These are phyloP conservation scores for Russula griseocarnosa DNA, from an alignment of 768 basidiomycete genomes.

Conservation along the genomic window DNA sequence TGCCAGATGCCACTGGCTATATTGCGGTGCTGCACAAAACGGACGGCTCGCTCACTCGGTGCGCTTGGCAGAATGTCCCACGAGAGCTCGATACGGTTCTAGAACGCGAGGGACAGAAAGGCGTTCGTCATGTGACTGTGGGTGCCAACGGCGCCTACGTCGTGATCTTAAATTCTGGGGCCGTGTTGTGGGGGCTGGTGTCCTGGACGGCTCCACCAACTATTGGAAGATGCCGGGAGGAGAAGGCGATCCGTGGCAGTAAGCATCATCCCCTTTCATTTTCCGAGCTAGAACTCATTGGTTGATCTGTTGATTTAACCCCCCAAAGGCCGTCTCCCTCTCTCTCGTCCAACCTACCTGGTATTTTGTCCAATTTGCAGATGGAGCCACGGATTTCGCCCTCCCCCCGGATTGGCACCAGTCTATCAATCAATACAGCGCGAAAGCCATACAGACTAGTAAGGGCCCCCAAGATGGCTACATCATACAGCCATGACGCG, in stretches of 20 bases:
- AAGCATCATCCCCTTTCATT: not conserved
- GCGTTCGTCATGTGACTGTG: no score
- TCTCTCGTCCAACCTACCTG: conserved; percentile 6
- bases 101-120: no score
- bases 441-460: not conserved
- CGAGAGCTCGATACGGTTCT: no score
- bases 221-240: conserved; percentile 10
- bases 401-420: conserved; percentile 13
- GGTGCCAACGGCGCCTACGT: no score
- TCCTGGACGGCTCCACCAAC: not conserved
- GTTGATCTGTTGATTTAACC: not conserved
- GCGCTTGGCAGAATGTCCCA: no score
- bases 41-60: no score
- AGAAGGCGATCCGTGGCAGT: conserved; percentile 1
- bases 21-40: no score
- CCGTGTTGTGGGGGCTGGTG: conserved; percentile 12
- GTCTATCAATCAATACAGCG: not conserved
- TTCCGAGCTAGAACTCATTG: not conserved
- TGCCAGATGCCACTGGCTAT: no score
- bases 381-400: not conserved
- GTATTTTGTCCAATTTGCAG: conserved; percentile 21
- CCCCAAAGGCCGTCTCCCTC: conserved; percentile 9
- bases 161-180: conserved; percentile 12
- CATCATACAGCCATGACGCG: not conserved
- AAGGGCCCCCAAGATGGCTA: not conserved